phyloP scores from a whole-genome alignment of 768 basidiomycete genomes.

The Boletus bicolor region DNA sequence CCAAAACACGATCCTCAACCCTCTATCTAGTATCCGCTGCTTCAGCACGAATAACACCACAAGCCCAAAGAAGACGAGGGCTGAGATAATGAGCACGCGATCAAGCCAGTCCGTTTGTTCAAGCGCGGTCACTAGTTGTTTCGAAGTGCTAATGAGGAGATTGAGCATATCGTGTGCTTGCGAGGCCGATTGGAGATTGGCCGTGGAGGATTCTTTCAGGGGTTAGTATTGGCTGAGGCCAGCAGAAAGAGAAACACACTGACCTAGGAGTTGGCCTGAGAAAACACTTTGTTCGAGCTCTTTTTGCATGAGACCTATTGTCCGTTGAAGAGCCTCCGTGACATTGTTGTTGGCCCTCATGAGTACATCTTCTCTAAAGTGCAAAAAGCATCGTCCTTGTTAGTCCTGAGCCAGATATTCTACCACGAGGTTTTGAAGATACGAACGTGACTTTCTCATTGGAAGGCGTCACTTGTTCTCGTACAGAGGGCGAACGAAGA shows the following conservation, averaged over 20 bases:
- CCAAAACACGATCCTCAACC: constrained; percentile 78
- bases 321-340: constrained; percentile 82
- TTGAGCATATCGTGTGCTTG: constrained; percentile 73
- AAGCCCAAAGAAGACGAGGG: constrained; percentile 78
- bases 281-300: constrained; percentile 90
- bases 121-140: constrained; percentile 80
- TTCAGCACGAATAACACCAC: constrained; percentile 86
- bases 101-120: constrained; percentile 93
- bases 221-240: not conserved
- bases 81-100: constrained; percentile 78
- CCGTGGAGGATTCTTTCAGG: constrained; percentile 68
- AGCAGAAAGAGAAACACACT: constrained; percentile 7
- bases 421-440: not conserved
- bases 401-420: not conserved
- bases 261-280: constrained; percentile 81
- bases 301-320: constrained; percentile 81
- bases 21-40: constrained; percentile 78
- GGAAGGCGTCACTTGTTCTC: constrained; percentile 40
- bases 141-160: constrained; percentile 71
- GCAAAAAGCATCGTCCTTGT: not conserved
- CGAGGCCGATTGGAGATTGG: constrained; percentile 71
- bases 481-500: constrained; percentile 47
- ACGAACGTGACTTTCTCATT: constrained; percentile 66
- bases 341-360: constrained; percentile 90
- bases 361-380: constrained; percentile 69